A percentile compares a stretch with the other conserved stretches of the same genome.
Evolutionary conservation across 2,329 filamentous ascomycete genomes (phyloP).

Genomic region (Sporothrix inflata): DNA sequence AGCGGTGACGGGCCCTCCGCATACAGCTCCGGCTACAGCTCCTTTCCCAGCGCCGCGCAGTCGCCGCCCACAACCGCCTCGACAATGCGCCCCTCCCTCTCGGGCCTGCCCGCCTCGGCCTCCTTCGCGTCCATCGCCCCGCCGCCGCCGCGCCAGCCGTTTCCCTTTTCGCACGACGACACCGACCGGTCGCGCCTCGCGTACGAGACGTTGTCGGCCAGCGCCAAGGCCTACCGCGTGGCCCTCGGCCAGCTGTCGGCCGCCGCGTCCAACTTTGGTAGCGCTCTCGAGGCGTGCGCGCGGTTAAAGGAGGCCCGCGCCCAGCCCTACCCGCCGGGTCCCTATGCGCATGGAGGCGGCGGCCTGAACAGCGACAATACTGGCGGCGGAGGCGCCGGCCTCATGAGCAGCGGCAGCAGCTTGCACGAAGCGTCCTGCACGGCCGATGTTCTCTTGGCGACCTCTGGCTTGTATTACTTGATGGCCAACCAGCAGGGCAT

Average conservation of each 20-base stretch:
- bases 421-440: constrained; percentile 55
- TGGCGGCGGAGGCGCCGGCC: constrained; percentile 45
- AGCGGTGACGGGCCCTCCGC: not conserved
- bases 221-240: constrained; percentile 65
- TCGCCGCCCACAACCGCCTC: constrained; percentile 25
- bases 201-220: constrained; percentile 63
- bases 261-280: constrained; percentile 65
- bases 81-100: constrained; percentile 25
- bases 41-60: constrained; percentile 26
- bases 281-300: constrained; percentile 68
- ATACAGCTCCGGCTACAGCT: constrained; percentile 29
- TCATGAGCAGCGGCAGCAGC: constrained; percentile 47
- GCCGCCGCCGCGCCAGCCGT: constrained; percentile 38
- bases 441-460: constrained; percentile 64
- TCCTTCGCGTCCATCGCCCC: constrained; percentile 12
- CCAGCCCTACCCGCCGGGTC: constrained; percentile 53
- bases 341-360: constrained; percentile 36
- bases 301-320: constrained; percentile 68
- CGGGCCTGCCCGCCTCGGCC: constrained; percentile 3
- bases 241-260: constrained; percentile 64
- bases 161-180: constrained; percentile 63
- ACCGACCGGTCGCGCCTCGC: constrained; percentile 65
- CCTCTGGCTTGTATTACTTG: constrained; percentile 67
- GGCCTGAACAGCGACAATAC: constrained; percentile 35
- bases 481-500: constrained; percentile 73